Conservation (phyloP, 2,329 filamentous ascomycete genomes). For the Calonectria pseudoreteaudii region DNA sequence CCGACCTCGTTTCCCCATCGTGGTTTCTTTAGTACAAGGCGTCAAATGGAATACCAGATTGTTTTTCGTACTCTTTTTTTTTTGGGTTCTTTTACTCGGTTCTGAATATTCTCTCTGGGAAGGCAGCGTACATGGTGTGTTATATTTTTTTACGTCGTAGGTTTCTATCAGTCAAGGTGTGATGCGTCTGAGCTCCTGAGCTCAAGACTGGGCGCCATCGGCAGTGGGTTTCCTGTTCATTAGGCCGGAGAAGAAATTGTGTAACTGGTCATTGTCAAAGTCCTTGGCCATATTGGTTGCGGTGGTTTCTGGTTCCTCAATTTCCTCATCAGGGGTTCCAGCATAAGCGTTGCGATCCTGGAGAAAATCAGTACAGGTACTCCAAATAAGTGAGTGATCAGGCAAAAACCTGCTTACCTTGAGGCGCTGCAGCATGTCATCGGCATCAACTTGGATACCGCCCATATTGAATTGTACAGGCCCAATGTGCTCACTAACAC, state of each 20-base stretch:
- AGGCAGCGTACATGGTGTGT: background rate
- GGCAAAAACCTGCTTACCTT: constrained; percentile 69
- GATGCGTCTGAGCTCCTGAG: background rate
- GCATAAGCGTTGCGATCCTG: constrained; percentile 69
- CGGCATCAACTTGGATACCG: constrained; percentile 94
- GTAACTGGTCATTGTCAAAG: constrained; percentile 66
- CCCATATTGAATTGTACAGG: constrained; percentile 99
- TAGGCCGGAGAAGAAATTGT: constrained; percentile 70
- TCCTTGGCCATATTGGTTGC: constrained; percentile 57
- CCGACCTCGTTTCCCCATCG: constrained; percentile 20
- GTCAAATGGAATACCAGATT: constrained; percentile 2
- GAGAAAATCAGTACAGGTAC: constrained; percentile 33
- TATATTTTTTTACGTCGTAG: background rate
- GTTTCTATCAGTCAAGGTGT: background rate
- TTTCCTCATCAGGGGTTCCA: constrained; percentile 57
- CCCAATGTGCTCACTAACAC: constrained; percentile 84
- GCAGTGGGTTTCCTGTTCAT: constrained; percentile 63
- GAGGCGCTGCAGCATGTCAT: constrained; percentile 89
- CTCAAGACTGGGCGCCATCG: background rate
- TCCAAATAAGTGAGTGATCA: too few species aligned
- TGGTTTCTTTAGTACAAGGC: constrained; percentile 22
- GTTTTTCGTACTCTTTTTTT: background rate
- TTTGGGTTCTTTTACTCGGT: background rate
- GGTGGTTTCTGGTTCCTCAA: constrained; percentile 51
- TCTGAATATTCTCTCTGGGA: constrained; percentile 1